These are phyloP conservation scores for Panaeolus papilionaceus DNA, from an alignment of 768 basidiomycete species.

Conservation along the genomic window DNA sequence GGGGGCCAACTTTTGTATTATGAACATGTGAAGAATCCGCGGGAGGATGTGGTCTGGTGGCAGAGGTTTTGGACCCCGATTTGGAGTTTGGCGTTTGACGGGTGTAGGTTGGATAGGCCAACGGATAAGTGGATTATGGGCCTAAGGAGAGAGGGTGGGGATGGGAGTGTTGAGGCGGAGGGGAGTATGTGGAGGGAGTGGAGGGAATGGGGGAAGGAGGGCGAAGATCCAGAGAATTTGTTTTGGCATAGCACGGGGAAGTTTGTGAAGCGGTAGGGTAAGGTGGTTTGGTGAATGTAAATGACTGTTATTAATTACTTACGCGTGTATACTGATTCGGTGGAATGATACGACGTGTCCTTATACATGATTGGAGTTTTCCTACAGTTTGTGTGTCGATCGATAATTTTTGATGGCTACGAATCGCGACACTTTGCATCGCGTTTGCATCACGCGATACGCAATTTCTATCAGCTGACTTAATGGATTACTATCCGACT, in stretches of 20 bases:
- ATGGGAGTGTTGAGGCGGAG: conserved; percentile 26
- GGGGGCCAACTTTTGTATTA: conserved; percentile 71
- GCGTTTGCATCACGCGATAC: no score
- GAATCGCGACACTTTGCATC: no score
- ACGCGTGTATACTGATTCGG: background rate
- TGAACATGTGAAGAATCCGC: conserved; percentile 70
- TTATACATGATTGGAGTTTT: no score
- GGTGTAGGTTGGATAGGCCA: conserved; percentile 68
- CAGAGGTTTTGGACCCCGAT: conserved; percentile 76
- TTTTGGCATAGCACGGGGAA: conserved; percentile 67
- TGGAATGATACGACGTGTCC: background rate
- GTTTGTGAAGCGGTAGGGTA: conserved; percentile 49
- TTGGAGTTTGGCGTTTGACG: conserved; percentile 66
- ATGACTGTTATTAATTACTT: background rate
- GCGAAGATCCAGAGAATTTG: conserved; percentile 60
- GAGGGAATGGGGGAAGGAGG: conserved; percentile 53
- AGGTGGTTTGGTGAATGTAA: background rate
- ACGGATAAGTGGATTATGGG: conserved; percentile 54
- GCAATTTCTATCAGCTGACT: no score
- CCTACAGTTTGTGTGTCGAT: no score
- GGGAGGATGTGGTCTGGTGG: conserved; percentile 68
- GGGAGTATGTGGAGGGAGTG: conserved; percentile 55
- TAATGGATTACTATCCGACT: no score
- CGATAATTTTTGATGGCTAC: no score
- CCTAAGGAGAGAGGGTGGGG: conserved; percentile 32